Conservation (phyloP, 495 filamentous ascomycete genomes). For the Tuber calosporum region DNA sequence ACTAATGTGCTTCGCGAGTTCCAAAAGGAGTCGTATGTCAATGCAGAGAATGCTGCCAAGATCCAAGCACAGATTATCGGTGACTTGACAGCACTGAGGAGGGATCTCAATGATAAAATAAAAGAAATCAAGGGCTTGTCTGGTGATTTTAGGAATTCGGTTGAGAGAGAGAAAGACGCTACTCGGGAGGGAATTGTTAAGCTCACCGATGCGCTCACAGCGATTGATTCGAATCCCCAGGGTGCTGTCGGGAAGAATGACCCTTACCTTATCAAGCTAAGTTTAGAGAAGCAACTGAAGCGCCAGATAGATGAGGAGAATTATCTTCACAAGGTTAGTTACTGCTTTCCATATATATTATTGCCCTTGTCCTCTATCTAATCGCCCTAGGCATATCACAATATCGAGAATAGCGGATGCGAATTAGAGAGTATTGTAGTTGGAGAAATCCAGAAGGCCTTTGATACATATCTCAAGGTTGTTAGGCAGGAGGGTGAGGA, state of each 20-base stretch:
- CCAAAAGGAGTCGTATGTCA: slow-evolving; percentile 70
- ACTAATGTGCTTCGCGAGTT: slow-evolving; percentile 70
- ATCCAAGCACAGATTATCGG: slow-evolving; percentile 86
- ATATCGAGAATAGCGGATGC: slow-evolving; percentile 86
- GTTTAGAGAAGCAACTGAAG: slow-evolving; percentile 80
- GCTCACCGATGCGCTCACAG: slow-evolving; percentile 70
- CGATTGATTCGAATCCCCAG: slow-evolving; percentile 67
- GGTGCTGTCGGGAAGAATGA: slow-evolving; percentile 76
- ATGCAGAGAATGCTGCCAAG: slow-evolving; percentile 81
- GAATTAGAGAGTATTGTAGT: slow-evolving; percentile 94
- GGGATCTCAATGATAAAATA: slow-evolving; percentile 86
- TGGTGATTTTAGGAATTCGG: slow-evolving; percentile 87
- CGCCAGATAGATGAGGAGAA: slow-evolving; percentile 95
- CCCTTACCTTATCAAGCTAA: slow-evolving; percentile 76
- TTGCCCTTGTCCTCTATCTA: slow-evolving; percentile 20
- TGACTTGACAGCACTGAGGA: slow-evolving; percentile 74
- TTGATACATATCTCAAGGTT: slow-evolving; percentile 84
- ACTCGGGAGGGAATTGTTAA: slow-evolving; percentile 64
- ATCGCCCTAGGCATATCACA: slow-evolving; percentile 71
- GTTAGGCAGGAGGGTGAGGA: slow-evolving; percentile 82
- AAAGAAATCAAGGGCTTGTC: slow-evolving; percentile 93
- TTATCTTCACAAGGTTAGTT: slow-evolving; percentile 77
- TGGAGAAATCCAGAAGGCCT: slow-evolving; percentile 93
- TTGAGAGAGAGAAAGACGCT: slow-evolving; percentile 69
- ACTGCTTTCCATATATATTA: background rate